phyloP scores from a whole-genome alignment of 129 eudicot species.

The Oenanthe sinensis region DNA sequence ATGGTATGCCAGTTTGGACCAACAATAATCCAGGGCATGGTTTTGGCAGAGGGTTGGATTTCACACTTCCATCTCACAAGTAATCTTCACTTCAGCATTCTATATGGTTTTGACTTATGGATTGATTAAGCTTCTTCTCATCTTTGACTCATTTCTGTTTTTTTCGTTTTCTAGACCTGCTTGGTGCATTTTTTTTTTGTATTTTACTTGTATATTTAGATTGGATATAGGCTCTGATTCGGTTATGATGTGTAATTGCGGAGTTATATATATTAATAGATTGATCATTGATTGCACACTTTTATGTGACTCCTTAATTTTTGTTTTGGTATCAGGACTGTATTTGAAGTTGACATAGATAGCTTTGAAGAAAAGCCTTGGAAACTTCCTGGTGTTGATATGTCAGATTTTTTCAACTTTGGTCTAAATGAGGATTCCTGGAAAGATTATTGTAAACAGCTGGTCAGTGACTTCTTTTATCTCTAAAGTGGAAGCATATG shows the following conservation, averaged over 20 bases:
- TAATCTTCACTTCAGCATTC: conserved; percentile 17
- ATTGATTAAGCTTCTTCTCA: background rate
- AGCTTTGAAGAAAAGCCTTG: conserved; percentile 93
- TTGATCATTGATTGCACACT: too few relatives aligned
- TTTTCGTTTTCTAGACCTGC: background rate
- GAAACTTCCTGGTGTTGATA: conserved; percentile 68
- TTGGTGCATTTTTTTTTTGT: too few relatives aligned
- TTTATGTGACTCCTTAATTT: conserved; percentile 3
- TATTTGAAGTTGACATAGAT: conserved; percentile 95
- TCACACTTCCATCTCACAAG: conserved; percentile 99
- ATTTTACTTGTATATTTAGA: too few relatives aligned
- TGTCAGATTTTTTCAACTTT: conserved; percentile 82
- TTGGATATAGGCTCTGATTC: too few relatives aligned
- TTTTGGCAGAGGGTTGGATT: conserved; percentile 73
- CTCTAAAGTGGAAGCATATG: background rate
- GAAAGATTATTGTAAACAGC: conserved; percentile 91
- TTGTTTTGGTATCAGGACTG: conserved; percentile 50
- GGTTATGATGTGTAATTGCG: too few relatives aligned
- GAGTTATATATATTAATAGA: too few relatives aligned
- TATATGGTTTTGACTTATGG: background rate
- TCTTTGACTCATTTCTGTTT: background rate
- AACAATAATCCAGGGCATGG: conserved; percentile 70
- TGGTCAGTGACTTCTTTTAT: conserved; percentile 37
- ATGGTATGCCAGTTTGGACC: conserved; percentile 61
- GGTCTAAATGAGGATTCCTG: conserved; percentile 85